phyloP scores from a whole-genome alignment of 2,329 filamentous ascomycete genomes.

The Aspergillus sp. region DNA sequence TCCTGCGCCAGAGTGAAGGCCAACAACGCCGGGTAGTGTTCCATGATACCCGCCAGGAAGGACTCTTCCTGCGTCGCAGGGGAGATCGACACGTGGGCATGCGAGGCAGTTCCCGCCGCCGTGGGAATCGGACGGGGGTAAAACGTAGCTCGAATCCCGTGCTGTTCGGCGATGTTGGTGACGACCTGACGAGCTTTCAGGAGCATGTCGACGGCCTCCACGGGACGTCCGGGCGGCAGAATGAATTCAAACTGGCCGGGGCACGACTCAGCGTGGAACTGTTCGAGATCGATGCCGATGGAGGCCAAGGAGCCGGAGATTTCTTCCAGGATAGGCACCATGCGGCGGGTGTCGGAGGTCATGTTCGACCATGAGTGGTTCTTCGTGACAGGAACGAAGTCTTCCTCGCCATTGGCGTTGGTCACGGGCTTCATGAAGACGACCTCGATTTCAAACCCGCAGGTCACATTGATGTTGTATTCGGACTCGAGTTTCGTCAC shows the following conservation, averaged over 20 bases:
- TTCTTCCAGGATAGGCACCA: constrained; percentile 55
- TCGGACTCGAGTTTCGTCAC: constrained; percentile 45
- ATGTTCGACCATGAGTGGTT: constrained; percentile 66
- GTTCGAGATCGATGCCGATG: constrained; percentile 59
- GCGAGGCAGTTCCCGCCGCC: constrained; percentile 57
- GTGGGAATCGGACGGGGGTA: constrained; percentile 56
- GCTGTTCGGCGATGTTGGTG: constrained; percentile 52
- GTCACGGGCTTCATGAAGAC: constrained; percentile 53
- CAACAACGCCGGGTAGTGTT: constrained; percentile 56
- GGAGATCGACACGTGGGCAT: constrained; percentile 56
- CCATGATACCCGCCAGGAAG: constrained; percentile 66
- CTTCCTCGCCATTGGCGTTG: constrained; percentile 19
- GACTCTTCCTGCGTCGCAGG: constrained; percentile 43
- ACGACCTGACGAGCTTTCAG: constrained; percentile 65
- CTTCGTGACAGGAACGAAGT: constrained; percentile 44
- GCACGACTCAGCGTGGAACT: constrained; percentile 67
- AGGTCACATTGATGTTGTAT: constrained; percentile 50
- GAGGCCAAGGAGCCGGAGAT: constrained; percentile 54
- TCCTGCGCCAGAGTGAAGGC: constrained; percentile 61
- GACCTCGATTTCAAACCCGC: constrained; percentile 79
- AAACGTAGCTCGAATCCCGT: constrained; percentile 60
- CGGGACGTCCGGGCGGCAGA: constrained; percentile 53
- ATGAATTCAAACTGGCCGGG: constrained; percentile 72
- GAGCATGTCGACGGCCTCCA: constrained; percentile 63
- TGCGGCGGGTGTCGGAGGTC: constrained; percentile 50